phyloP scores from a whole-genome alignment of 371 early-diverging fungal genomes.

The Mortierella sp. region DNA sequence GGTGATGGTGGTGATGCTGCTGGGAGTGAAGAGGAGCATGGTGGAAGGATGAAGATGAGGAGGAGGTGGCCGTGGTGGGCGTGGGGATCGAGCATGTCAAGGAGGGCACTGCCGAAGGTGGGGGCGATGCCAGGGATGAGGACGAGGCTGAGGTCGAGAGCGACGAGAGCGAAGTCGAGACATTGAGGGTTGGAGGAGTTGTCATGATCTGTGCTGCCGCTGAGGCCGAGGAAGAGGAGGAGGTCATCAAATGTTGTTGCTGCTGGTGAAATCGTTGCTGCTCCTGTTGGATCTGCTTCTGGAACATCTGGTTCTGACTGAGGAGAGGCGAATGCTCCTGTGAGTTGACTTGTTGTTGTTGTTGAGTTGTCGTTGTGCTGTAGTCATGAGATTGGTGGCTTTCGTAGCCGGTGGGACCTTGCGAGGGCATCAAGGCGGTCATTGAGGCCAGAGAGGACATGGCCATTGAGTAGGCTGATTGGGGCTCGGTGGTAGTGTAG shows the following conservation, averaged over 20 bases:
- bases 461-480: constrained; percentile 39
- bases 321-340: constrained; percentile 32
- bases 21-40: constrained; percentile 12
- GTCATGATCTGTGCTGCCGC: neutral
- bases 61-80: constrained; percentile 26
- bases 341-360: no score
- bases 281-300: constrained; percentile 49
- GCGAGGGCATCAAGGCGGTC: constrained; percentile 26
- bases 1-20: neutral
- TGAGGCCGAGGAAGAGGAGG: neutral
- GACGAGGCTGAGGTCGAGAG: constrained; percentile 30
- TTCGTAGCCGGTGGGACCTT: neutral
- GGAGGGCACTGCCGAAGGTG: constrained; percentile 37
- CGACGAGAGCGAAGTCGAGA: constrained; percentile 19
- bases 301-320: constrained; percentile 40
- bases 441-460: constrained; percentile 37
- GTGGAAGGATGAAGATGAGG: neutral
- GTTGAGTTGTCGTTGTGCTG: neutral
- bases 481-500: constrained; percentile 22
- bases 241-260: constrained; percentile 24
- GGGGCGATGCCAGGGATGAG: constrained; percentile 30
- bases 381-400: constrained; percentile 15
- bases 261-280: constrained; percentile 47
- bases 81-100: constrained; percentile 38
- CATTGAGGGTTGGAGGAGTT: neutral